A percentile compares a stretch with the other conserved stretches of the same genome.
Evolutionary conservation across 2,329 filamentous ascomycete genomes (phyloP).

Genomic region (Alternaria arborescens): DNA sequence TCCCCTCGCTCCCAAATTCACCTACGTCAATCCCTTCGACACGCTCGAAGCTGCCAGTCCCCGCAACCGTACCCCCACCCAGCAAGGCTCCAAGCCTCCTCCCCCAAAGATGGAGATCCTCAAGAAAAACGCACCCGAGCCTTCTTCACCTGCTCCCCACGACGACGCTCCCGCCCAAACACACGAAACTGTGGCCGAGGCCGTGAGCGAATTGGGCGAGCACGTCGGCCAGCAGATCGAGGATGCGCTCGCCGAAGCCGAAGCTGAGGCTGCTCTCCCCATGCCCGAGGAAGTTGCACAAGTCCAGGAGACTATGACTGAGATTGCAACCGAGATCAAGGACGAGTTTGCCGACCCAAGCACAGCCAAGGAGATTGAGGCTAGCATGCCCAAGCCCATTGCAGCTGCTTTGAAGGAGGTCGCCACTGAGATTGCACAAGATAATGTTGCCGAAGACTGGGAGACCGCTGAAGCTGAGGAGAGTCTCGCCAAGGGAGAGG

Average conservation of each 20-base stretch:
- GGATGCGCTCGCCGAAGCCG: slow-evolving; percentile 64
- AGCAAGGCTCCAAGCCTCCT: slow-evolving; percentile 30
- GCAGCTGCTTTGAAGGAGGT: slow-evolving; percentile 67
- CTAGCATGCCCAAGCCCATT: slow-evolving; percentile 60
- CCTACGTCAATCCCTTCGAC: slow-evolving; percentile 77
- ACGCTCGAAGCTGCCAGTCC: slow-evolving; percentile 72
- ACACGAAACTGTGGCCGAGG: slow-evolving; percentile 74
- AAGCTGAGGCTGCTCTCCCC: slow-evolving; percentile 44
- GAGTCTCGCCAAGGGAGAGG: slow-evolving; percentile 72
- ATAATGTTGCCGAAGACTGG: slow-evolving; percentile 81
- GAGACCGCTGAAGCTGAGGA: slow-evolving; percentile 83
- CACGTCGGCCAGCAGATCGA: slow-evolving; percentile 69
- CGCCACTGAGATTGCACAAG: slow-evolving; percentile 64
- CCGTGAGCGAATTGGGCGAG: slow-evolving; percentile 71
- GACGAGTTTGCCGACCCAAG: slow-evolving; percentile 63
- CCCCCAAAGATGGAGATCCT: slow-evolving; percentile 56
- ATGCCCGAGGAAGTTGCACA: slow-evolving; percentile 61
- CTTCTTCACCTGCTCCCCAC: slow-evolving; percentile 20
- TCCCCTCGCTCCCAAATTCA: slow-evolving; percentile 63
- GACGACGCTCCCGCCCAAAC: slow-evolving; percentile 35
- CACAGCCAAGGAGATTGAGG: slow-evolving; percentile 63
- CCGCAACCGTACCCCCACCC: slow-evolving; percentile 56
- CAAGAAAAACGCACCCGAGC: slow-evolving; percentile 54
- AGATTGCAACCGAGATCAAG: slow-evolving; percentile 55
- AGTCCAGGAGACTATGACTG: slow-evolving; percentile 63